Evolutionary conservation across 768 basidiomycete species (phyloP).

Genomic region (Amanita rubescens): DNA sequence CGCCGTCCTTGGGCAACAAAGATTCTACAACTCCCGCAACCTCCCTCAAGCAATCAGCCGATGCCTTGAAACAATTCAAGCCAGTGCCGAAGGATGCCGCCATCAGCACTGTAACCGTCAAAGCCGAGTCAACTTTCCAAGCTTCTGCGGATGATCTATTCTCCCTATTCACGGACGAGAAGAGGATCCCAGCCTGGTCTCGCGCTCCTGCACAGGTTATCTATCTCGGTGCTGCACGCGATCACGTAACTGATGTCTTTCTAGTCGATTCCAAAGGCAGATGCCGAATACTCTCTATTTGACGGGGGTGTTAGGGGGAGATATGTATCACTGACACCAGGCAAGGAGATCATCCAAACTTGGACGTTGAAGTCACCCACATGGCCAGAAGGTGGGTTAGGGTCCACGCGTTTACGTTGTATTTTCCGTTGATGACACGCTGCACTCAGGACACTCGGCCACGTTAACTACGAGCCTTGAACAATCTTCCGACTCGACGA

Average conservation of each 20-base stretch:
- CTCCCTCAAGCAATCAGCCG: slow-evolving; percentile 17
- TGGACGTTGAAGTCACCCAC: slow-evolving; percentile 80
- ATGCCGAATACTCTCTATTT: slow-evolving; percentile 74
- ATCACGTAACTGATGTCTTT: slow-evolving; percentile 11
- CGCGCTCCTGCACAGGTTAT: slow-evolving; percentile 77
- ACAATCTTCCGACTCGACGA: slow-evolving; percentile 81
- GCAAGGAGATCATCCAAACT: slow-evolving; percentile 78
- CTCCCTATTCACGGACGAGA: slow-evolving; percentile 75
- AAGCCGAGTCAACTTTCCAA: slow-evolving; percentile 72
- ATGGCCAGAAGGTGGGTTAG: slow-evolving; percentile 67
- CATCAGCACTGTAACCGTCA: slow-evolving; percentile 63
- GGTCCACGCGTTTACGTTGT: not conserved
- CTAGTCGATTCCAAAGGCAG: slow-evolving; percentile 61
- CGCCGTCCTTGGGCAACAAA: slow-evolving; percentile 40
- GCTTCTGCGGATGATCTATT: slow-evolving; percentile 81
- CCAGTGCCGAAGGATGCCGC: slow-evolving; percentile 29
- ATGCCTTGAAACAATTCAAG: slow-evolving; percentile 20
- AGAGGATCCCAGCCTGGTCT: slow-evolving; percentile 81
- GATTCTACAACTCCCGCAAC: slow-evolving; percentile 15
- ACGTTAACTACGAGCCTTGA: slow-evolving; percentile 77
- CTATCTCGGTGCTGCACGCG: slow-evolving; percentile 6
- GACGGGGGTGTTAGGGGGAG: slow-evolving; percentile 82
- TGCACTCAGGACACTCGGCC: slow-evolving; percentile 62
- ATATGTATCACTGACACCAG: slow-evolving; percentile 63
- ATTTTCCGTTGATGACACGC: not conserved